Evolutionary conservation across 768 basidiomycete genomes (phyloP).

Genomic region (Boletus rubescentipes): DNA sequence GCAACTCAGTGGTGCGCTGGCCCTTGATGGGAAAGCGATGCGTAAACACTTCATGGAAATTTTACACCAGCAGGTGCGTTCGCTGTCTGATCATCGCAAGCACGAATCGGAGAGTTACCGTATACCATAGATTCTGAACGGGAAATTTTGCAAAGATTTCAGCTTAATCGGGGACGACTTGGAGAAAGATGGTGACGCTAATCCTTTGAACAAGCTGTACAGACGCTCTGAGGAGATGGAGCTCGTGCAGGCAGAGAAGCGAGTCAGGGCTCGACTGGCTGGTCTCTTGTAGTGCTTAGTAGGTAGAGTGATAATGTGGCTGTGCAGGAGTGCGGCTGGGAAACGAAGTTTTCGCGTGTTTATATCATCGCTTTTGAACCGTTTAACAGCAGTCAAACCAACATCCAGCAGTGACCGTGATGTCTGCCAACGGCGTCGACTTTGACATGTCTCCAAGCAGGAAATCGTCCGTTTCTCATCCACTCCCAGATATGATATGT

Average conservation of each 20-base stretch:
- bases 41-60: constrained; percentile 59
- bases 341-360: constrained; percentile 38
- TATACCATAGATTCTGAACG: constrained; percentile 48
- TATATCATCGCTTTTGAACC: constrained; percentile 15
- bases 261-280: constrained; percentile 51
- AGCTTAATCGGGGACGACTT: constrained; percentile 45
- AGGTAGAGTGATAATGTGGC: constrained; percentile 15
- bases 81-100: too few species aligned
- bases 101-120: too few species aligned
- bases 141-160: constrained; percentile 57
- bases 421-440: constrained; percentile 60
- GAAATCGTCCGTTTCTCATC: constrained; percentile 52
- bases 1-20: constrained; percentile 55
- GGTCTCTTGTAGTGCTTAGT: constrained; percentile 32
- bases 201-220: constrained; percentile 58
- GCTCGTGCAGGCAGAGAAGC: constrained; percentile 56
- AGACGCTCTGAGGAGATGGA: constrained; percentile 49
- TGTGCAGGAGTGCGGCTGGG: constrained; percentile 18
- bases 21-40: constrained; percentile 49
- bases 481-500: not conserved
- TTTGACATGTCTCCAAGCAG: constrained; percentile 59
- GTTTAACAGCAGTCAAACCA: constrained; percentile 12
- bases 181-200: constrained; percentile 35
- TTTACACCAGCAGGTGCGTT: constrained; percentile 44
- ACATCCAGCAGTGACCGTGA: constrained; percentile 17